These are phyloP conservation scores for Starmerella apicola DNA, from an alignment of 805 yeast genomes.

Conservation along the genomic window DNA sequence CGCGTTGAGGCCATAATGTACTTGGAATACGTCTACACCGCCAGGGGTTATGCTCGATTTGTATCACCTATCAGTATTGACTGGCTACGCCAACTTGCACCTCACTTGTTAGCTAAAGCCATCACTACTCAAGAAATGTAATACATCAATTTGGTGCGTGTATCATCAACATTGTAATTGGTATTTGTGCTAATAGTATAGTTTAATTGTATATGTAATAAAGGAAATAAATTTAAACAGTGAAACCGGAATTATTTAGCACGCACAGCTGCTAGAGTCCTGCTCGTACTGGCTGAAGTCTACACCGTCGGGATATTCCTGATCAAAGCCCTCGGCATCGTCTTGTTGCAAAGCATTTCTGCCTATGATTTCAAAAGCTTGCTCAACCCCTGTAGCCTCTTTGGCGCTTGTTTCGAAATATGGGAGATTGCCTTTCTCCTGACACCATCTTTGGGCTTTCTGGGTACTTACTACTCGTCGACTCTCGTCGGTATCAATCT, in stretches of 20 bases:
- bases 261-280: conserved; percentile 63
- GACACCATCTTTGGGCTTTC: conserved; percentile 50
- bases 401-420: conserved; percentile 96
- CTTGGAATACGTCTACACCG: conserved; percentile 84
- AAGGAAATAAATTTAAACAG: neutral
- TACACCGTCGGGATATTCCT: conserved; percentile 92
- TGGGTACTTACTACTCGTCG: conserved; percentile 59
- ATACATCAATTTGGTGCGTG: neutral
- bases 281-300: conserved; percentile 77
- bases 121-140: neutral
- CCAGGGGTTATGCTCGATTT: conserved; percentile 82
- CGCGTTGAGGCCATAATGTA: conserved; percentile 82
- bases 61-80: conserved; percentile 70
- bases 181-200: neutral
- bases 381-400: conserved; percentile 87
- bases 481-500: conserved; percentile 85
- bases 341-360: conserved; percentile 93
- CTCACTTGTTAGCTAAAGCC: conserved; percentile 18
- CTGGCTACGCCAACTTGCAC: conserved; percentile 42
- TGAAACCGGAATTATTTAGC: no score
- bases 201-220: neutral
- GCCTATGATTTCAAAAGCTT: conserved; percentile 92
- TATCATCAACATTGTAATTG: neutral
- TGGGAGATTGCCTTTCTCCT: conserved; percentile 66
- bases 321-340: conserved; percentile 78